These are phyloP conservation scores for Phaeotremella skinneri DNA, from an alignment of 768 basidiomycete species.

Conservation along the genomic window DNA sequence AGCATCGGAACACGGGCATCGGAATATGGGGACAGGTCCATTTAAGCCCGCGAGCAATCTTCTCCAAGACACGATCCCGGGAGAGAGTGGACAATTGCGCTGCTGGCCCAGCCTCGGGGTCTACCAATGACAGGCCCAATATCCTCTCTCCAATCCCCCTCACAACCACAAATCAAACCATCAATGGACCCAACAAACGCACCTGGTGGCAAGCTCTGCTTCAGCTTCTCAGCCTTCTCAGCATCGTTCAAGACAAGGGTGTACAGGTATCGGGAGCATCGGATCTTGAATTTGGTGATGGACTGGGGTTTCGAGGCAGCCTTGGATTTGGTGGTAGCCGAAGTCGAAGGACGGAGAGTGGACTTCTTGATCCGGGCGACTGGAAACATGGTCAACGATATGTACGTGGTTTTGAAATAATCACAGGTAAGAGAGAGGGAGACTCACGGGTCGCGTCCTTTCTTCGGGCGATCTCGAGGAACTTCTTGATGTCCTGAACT, in stretches of 20 bases:
- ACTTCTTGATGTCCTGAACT: slow-evolving; percentile 97
- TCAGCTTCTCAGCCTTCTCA: slow-evolving; percentile 97
- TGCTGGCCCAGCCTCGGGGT: too few relatives aligned
- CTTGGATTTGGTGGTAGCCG: slow-evolving; percentile 42
- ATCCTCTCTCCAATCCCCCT: neutral
- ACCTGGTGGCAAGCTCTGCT: slow-evolving; percentile 94
- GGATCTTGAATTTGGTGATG: slow-evolving; percentile 94
- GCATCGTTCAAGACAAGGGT: slow-evolving; percentile 93
- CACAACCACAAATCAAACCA: neutral
- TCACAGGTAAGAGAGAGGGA: neutral
- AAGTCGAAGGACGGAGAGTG: slow-evolving; percentile 34
- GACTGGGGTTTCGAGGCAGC: slow-evolving; percentile 35
- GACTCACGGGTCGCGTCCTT: slow-evolving; percentile 93
- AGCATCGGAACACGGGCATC: too few relatives aligned
- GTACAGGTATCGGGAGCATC: slow-evolving; percentile 82
- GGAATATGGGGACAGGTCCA: too few relatives aligned
- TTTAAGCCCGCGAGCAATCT: too few relatives aligned
- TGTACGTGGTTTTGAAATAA: neutral
- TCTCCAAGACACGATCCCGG: too few relatives aligned
- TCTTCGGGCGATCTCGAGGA: slow-evolving; percentile 93
- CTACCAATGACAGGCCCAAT: neutral
- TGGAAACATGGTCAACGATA: slow-evolving; percentile 54
- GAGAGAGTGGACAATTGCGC: too few relatives aligned
- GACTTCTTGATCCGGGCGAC: slow-evolving; percentile 99
- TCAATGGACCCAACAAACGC: slow-evolving; percentile 45